Base-by-base conservation (phyloP, 1,284 basidiomycete genomes). In the Microbotryum violaceum region DNA sequence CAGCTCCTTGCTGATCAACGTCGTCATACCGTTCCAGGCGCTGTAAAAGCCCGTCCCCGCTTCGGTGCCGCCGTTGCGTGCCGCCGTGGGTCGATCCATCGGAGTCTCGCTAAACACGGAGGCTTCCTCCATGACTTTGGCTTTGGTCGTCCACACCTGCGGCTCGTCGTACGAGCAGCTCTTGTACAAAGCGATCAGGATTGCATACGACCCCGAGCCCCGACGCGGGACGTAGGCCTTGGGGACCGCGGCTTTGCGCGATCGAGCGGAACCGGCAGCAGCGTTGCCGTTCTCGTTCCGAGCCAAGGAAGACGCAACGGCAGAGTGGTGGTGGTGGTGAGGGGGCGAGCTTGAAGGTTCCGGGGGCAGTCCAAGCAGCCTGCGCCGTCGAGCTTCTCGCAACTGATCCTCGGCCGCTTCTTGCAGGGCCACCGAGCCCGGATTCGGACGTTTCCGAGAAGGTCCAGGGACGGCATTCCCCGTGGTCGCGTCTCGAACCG, bases 111-210 rank as follows among this genome's bases (percentile, higher is more conserved):
- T 49, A 44, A 53, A 57, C 33, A 50, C 46, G 21, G 37, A 12
- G 7, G 58, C 67, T 27, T 51, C 56, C 10, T 46, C 31, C 21
- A 62, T 64, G 51, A 66, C 54, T 29, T 49, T 18, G 3, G 23
- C 23, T 50, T 62, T 66, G 29, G 49, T 54, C 25, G 49, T 49
- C 56, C 58, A 59, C 9, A 3, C 12, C 37, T 58, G 48, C 4
- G 23, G 61, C n/a, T 65, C 66, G 29, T 61, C 62, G 47, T 27
- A 54, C 12, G 56, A 54, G 4, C 49, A 49, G 53, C 51, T 45
- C 27, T 42, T 42, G 63, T 69, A 69, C 33, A 69, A 46, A 8
- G 54, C 57, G 47, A 69, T 25, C 21, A 67, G 54, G 55, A 69
- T 62, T 5, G 65, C 68, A 51, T 65, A 69, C 27, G 65, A 29